Evolutionary conservation across 495 filamentous ascomycete genomes (phyloP), one percentile per base, ranked within the genome.

Genomic region (Filosporella fistucella): DNA sequence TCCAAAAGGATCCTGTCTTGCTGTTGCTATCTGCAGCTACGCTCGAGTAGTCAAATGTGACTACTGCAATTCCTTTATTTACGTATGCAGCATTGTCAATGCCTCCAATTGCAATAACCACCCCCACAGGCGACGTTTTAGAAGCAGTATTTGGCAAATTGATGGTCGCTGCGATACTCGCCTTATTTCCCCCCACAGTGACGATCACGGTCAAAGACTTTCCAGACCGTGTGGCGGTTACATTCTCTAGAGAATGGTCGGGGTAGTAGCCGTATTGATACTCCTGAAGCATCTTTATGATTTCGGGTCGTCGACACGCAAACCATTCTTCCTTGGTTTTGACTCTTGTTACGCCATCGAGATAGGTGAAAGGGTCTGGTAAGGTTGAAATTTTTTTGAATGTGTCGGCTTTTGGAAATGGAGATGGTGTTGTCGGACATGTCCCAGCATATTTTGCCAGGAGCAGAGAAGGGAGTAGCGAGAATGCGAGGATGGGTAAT

Each of bases 251-350:
- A 22, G 61, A 65, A 47, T 73, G 73, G 54, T 76, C 71, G 0
- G 74, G 71, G 52, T 76, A 76, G 58, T 72, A 77, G 13, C 73
- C 73, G 56, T 68, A 75, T 62, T 76, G 73, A 60, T 76, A 76
- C 43, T 78, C 70, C 45, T 76, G 70, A 18, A 78, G 58, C 56
- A 76, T 49, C 53, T 70, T 66, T 23, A 76, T 10, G 51, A 78
- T 72, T 59, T 76, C 71, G 9, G 72, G 74, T 58, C 72, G 71
- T 6, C 69, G 67, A 53, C 73, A 78, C 41, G 61, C 55, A 59
- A 71, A 73, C 71, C 72, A 76, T 49, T 76, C 66, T 20, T 74
- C 68, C 17, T 60, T 59, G 7, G 69, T 68, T 50, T 64, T 50
- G 41, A 76, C 63, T 30, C 71, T 61, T 52, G 68, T 63, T 51